Conservation (phyloP, 768 basidiomycete genomes). For the Daedalea quercina region DNA sequence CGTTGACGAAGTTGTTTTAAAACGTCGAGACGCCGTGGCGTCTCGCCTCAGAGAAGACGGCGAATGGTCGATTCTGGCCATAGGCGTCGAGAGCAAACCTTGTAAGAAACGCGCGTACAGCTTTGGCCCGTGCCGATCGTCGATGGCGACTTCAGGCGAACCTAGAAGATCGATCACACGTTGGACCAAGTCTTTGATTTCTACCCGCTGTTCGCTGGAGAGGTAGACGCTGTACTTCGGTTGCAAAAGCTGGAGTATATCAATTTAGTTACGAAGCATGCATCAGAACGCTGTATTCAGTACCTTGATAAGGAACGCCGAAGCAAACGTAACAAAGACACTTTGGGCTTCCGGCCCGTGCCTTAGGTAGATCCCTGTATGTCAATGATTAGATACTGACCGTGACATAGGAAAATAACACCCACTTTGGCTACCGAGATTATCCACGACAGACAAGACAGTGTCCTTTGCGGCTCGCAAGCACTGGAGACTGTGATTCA, state of each 20-base stretch:
- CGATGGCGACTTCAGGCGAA: conserved; percentile 66
- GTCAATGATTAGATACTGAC: neutral
- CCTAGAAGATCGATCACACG: conserved; percentile 61
- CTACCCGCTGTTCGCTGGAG: conserved; percentile 46
- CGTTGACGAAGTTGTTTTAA: neutral
- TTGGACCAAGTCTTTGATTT: conserved; percentile 59
- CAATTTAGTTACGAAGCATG: neutral
- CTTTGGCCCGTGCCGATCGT: conserved; percentile 76
- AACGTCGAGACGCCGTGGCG: neutral
- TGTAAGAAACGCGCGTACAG: conserved; percentile 76
- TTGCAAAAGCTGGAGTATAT: conserved; percentile 52
- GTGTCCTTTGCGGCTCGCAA: conserved; percentile 20
- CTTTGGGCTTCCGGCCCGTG: conserved; percentile 78
- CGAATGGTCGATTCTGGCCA: conserved; percentile 14
- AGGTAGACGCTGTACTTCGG: conserved; percentile 65
- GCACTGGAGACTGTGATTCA: conserved; percentile 8
- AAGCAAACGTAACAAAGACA: conserved; percentile 75
- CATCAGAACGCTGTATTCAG: neutral
- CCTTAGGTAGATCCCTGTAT: conserved; percentile 47
- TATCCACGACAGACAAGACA: conserved; percentile 25
- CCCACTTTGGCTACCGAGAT: conserved; percentile 20
- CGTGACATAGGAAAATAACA: neutral
- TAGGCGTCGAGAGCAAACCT: conserved; percentile 45
- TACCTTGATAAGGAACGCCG: conserved; percentile 79
- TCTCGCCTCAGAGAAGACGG: conserved; percentile 6